Evolutionary conservation across 163 green algal genomes (phyloP).

Genomic region (Coccomyxa subellipsoidea): DNA sequence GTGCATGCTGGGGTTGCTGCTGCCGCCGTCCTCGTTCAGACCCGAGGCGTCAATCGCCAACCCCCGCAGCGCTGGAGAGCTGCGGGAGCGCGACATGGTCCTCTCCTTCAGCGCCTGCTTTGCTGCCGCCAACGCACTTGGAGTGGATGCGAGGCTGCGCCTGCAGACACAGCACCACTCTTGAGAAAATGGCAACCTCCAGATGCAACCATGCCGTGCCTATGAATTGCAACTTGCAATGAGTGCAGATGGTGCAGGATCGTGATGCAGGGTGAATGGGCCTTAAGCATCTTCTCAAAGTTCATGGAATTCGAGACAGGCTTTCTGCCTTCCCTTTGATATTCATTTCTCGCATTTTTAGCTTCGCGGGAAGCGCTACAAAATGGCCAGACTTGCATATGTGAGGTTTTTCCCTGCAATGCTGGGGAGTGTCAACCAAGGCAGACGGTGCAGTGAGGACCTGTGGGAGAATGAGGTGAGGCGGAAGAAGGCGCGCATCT

Average conservation of each 20-base stretch:
- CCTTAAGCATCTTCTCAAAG: too few species aligned
- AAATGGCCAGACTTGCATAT: too few species aligned
- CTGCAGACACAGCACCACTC: neutral
- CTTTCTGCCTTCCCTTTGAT: too few species aligned
- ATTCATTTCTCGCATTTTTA: too few species aligned
- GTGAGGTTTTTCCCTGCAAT: too few species aligned
- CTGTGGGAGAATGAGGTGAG: neutral
- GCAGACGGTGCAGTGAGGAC: neutral
- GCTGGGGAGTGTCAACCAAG: too few species aligned
- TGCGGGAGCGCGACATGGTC: neutral
- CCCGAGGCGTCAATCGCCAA: neutral
- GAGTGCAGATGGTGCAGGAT: neutral
- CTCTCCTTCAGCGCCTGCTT: neutral
- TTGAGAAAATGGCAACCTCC: too few species aligned
- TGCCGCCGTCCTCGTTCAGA: neutral
- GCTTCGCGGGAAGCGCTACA: too few species aligned
- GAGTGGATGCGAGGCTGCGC: neutral
- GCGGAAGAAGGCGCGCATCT: conserved; percentile 13
- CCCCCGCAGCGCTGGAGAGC: neutral
- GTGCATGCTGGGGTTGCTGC: neutral
- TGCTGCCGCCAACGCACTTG: neutral
- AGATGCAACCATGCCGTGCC: too few species aligned
- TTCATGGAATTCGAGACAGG: too few species aligned
- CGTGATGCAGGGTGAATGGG: too few species aligned
- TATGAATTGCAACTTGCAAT: too few species aligned